Evolutionary conservation across 2,329 filamentous ascomycete species (phyloP).

Genomic region (Cordyceps tenuipes): DNA sequence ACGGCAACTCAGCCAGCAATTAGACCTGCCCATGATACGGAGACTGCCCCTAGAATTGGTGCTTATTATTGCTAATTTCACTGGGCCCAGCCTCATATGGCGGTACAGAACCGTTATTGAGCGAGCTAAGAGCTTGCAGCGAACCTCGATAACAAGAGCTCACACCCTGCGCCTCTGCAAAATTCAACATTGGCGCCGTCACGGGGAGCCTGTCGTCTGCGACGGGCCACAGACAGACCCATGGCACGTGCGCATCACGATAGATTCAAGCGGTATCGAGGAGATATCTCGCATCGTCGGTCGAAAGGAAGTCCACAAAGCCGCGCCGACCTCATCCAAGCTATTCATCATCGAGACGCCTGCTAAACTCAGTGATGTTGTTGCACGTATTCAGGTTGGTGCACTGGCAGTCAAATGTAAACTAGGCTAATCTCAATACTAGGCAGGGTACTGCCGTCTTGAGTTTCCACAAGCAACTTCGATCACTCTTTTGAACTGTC

Average conservation of each 20-base stretch:
- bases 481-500: background rate
- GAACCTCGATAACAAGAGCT: background rate
- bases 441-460: slow-evolving; percentile 1
- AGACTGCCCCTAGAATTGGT: background rate
- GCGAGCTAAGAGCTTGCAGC: background rate
- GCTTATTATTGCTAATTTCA: background rate
- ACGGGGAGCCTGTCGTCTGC: background rate
- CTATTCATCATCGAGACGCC: slow-evolving; percentile 1
- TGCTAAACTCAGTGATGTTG: background rate
- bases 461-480: background rate
- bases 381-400: background rate
- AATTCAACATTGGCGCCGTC: background rate
- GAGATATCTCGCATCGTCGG: background rate
- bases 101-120: background rate
- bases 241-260: background rate
- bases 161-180: background rate
- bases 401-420: background rate
- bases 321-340: background rate
- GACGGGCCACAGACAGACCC: background rate
- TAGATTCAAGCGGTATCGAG: slow-evolving; percentile 1
- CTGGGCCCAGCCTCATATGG: background rate
- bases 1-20: background rate
- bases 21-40: background rate
- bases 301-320: background rate
- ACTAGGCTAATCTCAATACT: background rate